phyloP scores from a whole-genome alignment of 2,329 filamentous ascomycete genomes.

The Aspergillus terreus region DNA sequence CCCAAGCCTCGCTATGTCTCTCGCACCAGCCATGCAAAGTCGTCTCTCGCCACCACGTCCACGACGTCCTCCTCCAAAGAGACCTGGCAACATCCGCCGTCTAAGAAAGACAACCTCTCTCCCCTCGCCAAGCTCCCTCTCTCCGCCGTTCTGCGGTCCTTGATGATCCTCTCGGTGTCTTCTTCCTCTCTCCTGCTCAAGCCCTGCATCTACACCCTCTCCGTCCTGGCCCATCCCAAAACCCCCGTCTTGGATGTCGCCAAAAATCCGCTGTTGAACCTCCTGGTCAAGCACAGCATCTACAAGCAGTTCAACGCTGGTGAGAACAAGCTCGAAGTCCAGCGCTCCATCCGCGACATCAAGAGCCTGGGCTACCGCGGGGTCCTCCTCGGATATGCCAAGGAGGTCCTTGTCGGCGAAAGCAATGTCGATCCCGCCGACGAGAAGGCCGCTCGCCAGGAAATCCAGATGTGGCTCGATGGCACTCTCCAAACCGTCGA shows the following conservation, averaged over 20 bases:
- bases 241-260: conserved; percentile 46
- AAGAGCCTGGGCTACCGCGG: conserved; percentile 51
- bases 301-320: conserved; percentile 59
- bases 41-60: conserved; percentile 21
- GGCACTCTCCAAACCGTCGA: conserved; percentile 53
- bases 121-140: conserved; percentile 35
- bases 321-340: conserved; percentile 47
- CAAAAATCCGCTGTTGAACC: conserved; percentile 44
- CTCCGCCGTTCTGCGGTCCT: conserved; percentile 34
- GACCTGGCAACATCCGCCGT: conserved; percentile 19
- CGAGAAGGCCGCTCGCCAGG: conserved; percentile 28
- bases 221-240: conserved; percentile 47
- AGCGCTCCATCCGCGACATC: conserved; percentile 43
- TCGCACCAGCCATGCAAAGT: conserved; percentile 30
- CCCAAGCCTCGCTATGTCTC: conserved; percentile 28
- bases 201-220: conserved; percentile 69
- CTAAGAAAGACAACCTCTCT: conserved; percentile 23
- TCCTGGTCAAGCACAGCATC: conserved; percentile 45
- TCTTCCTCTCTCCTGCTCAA: conserved; percentile 56
- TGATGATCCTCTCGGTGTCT: conserved; percentile 35
- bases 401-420: conserved; percentile 52
- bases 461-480: conserved; percentile 46
- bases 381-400: conserved; percentile 53
- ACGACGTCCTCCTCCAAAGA: conserved; percentile 15
- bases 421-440: conserved; percentile 26